These are phyloP conservation scores for Chaetomiaceae sp. DNA, from an alignment of 2,329 filamentous ascomycete species.

Conservation along the genomic window DNA sequence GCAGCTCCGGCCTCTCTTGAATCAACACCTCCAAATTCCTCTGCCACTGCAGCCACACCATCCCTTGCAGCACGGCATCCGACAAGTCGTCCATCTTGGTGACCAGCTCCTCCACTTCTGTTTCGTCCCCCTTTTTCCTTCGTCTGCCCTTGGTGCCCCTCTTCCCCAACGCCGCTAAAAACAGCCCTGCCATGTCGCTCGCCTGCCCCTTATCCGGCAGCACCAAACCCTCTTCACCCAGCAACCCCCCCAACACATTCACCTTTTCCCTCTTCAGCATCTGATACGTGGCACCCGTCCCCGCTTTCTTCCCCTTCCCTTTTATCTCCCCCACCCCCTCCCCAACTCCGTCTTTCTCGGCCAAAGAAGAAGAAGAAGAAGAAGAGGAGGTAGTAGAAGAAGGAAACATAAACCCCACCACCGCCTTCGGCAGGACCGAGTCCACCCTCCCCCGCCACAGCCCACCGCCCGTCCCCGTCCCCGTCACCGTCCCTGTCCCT, in stretches of 20 bases:
- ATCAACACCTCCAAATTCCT: slow-evolving; percentile 40
- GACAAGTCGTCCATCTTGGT: slow-evolving; percentile 77
- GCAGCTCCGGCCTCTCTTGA: slow-evolving; percentile 14
- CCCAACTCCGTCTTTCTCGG: neutral
- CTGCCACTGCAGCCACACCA: slow-evolving; percentile 75
- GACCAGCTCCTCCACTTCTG: slow-evolving; percentile 26
- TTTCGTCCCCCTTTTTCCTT: slow-evolving; percentile 9
- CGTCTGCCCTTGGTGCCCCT: slow-evolving; percentile 11
- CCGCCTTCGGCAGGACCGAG: slow-evolving; percentile 50
- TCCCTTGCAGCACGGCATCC: slow-evolving; percentile 72
- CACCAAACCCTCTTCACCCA: slow-evolving; percentile 34
- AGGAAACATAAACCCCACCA: slow-evolving; percentile 46
- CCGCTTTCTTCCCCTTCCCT: slow-evolving; percentile 29
- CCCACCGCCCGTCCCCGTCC: neutral
- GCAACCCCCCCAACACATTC: slow-evolving; percentile 54
- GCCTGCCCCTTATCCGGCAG: slow-evolving; percentile 32
- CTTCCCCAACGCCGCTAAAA: slow-evolving; percentile 32
- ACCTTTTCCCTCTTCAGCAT: slow-evolving; percentile 59
- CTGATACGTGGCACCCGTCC: slow-evolving; percentile 1
- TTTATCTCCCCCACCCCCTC: neutral
- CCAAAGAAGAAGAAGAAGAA: no score
- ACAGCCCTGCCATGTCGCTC: slow-evolving; percentile 33
- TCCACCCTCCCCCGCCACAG: slow-evolving; percentile 39
- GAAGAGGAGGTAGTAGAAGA: no score
- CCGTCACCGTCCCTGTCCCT: slow-evolving; percentile 39